Percentiles rank a stretch among this genome's conserved stretches.
Evolutionary conservation across 2,329 filamentous ascomycete genomes (phyloP).

Genomic region (Cucurbitaria berberidis): DNA sequence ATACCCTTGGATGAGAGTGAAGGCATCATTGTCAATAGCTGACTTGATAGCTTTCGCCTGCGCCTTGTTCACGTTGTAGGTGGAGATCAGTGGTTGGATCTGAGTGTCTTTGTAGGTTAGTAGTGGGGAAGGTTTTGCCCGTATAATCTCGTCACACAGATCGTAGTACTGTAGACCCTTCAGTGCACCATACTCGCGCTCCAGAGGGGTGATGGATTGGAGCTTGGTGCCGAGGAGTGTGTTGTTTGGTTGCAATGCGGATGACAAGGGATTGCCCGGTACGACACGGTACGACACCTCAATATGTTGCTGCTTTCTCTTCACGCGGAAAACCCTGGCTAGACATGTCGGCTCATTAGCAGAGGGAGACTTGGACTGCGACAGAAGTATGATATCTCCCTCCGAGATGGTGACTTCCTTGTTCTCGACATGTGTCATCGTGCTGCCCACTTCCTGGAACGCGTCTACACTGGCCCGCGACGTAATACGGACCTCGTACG

Average conservation of each 20-base stretch:
- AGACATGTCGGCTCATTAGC: slow-evolving; percentile 77
- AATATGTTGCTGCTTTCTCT: slow-evolving; percentile 77
- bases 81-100: slow-evolving; percentile 70
- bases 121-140: slow-evolving; percentile 87
- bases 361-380: slow-evolving; percentile 74
- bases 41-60: slow-evolving; percentile 92
- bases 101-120: slow-evolving; percentile 79
- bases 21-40: slow-evolving; percentile 93
- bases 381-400: slow-evolving; percentile 88
- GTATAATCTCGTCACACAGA: slow-evolving; percentile 88
- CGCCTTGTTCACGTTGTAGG: slow-evolving; percentile 84
- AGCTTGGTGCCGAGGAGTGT: slow-evolving; percentile 80
- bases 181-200: slow-evolving; percentile 92
- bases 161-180: slow-evolving; percentile 95
- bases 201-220: slow-evolving; percentile 90
- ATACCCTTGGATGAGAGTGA: slow-evolving; percentile 91
- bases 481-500: slow-evolving; percentile 86
- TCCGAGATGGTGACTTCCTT: slow-evolving; percentile 77
- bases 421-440: slow-evolving; percentile 72
- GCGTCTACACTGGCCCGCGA: slow-evolving; percentile 90
- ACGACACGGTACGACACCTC: slow-evolving; percentile 88
- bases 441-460: slow-evolving; percentile 89
- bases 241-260: slow-evolving; percentile 70
- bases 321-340: slow-evolving; percentile 80
- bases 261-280: slow-evolving; percentile 67